Evolutionary conservation across 768 basidiomycete species (phyloP), one percentile per base, ranked within the genome.

Genomic region (Boletus tomentosulus): DNA sequence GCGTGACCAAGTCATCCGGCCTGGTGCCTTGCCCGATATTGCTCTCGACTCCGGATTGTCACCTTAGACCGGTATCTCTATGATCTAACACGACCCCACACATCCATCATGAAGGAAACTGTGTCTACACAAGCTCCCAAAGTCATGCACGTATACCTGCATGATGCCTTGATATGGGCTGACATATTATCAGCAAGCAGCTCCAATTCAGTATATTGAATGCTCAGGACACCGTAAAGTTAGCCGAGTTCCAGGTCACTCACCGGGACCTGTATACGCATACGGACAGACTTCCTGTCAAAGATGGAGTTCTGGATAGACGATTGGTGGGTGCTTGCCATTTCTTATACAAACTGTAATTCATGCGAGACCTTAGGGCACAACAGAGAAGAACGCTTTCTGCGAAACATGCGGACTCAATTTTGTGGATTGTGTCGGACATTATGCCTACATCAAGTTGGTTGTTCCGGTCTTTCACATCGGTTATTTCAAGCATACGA

Each of bases 391-490:
- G 76, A 82, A 78, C 54, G 82, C 88, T 27, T 88, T 86, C 65
- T 99, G 97, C 72, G 91, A 95, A 71, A 99, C 97, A 0, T 99
- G 97, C 64, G 92, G 92, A 8, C 83, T 93, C 57, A 85, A 82
- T 16, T 86, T 92, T 28, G 89, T 93, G 3, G 92, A 97, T 57
- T 99, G 97, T 67, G 95, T 97, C 24, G 97, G 97, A 1, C 97
- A 99, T 71, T 98, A 97, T 68, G 95, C 95, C 5, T 98, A 98
- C 73, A 98, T 99, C 74, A 98, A 97, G 71, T 80, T 99, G 41
- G 85, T 88, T 31, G 85, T 99, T 19, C 97, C 97, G 0, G 95
- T 98, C 19, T 99, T 98, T 70, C 97, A 99, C 68, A 92, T 98
- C 53, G 97, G 97, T 7, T 99, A 92, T 72, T 98, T 99, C 77